A percentile compares a stretch with the other conserved stretches of the same genome.
Evolutionary conservation across 441 rosid species (phyloP).

Genomic region (Pelargonium myrrhifolium): DNA sequence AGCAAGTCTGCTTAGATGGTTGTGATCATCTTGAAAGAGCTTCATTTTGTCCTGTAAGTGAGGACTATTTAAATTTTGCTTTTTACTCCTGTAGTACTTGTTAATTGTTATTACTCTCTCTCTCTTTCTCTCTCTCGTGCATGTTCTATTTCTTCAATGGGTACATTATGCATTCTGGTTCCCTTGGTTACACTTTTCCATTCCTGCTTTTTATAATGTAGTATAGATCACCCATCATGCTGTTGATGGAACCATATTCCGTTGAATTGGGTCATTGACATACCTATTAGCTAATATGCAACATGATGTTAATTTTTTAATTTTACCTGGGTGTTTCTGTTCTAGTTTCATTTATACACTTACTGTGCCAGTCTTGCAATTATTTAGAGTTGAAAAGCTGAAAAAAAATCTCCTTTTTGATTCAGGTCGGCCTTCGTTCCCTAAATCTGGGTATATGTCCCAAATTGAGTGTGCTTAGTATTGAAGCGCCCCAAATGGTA

Average conservation of each 20-base stretch:
- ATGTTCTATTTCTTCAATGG: background rate
- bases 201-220: background rate
- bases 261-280: background rate
- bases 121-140: background rate
- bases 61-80: constrained; percentile 2
- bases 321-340: background rate
- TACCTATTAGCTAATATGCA: background rate
- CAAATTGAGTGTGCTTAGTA: constrained; percentile 59
- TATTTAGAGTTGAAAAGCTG: background rate
- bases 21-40: constrained; percentile 93
- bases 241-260: background rate
- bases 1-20: constrained; percentile 83
- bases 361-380: background rate
- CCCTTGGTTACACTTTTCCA: background rate
- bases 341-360: background rate
- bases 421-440: constrained; percentile 71
- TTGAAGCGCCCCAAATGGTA: constrained; percentile 76
- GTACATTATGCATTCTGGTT: background rate
- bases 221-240: background rate
- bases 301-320: background rate
- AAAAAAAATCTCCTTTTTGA: constrained; percentile 14
- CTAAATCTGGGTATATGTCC: constrained; percentile 93
- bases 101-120: background rate
- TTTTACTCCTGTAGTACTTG: constrained; percentile 2
- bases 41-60: constrained; percentile 79